Evolutionary conservation across 768 basidiomycete species (phyloP).

Genomic region (Dendrothele bispora): DNA sequence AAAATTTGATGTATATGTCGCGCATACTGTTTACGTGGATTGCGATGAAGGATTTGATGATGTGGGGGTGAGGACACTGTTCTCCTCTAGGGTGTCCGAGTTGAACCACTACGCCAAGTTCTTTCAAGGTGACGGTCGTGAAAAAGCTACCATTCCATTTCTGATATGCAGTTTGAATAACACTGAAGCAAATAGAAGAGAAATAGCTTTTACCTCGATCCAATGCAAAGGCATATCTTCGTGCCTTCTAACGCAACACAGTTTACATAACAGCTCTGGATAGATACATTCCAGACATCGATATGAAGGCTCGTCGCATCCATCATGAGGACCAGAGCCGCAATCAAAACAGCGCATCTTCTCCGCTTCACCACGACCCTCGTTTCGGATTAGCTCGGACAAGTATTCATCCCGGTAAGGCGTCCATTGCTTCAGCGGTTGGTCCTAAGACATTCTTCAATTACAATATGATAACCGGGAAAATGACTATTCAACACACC

Average conservation of each 20-base stretch:
- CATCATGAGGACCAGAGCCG: too few species aligned
- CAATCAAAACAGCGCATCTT: neutral
- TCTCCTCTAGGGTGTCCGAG: too few species aligned
- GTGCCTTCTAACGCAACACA: constrained; percentile 5
- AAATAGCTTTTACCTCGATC: constrained; percentile 15
- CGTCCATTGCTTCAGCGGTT: neutral
- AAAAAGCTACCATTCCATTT: constrained; percentile 20
- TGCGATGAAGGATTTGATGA: too few species aligned
- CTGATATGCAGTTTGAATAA: constrained; percentile 20
- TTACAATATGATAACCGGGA: neutral
- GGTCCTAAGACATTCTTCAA: neutral
- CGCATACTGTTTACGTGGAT: too few species aligned
- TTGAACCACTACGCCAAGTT: too few species aligned
- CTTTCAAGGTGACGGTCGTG: too few species aligned
- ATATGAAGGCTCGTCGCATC: too few species aligned
- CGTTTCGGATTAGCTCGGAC: neutral
- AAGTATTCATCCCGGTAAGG: constrained; percentile 1
- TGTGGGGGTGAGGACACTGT: too few species aligned
- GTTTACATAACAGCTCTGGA: neutral
- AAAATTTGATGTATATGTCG: too few species aligned
- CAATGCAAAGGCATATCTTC: constrained; percentile 12
- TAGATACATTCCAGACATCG: neutral
- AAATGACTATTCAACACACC: neutral
- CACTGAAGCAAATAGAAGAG: constrained; percentile 11
- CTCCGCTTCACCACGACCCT: neutral